These are phyloP conservation scores for Lavandula angustifolia DNA, from an alignment of 257 asterid genomes.

Conservation along the genomic window DNA sequence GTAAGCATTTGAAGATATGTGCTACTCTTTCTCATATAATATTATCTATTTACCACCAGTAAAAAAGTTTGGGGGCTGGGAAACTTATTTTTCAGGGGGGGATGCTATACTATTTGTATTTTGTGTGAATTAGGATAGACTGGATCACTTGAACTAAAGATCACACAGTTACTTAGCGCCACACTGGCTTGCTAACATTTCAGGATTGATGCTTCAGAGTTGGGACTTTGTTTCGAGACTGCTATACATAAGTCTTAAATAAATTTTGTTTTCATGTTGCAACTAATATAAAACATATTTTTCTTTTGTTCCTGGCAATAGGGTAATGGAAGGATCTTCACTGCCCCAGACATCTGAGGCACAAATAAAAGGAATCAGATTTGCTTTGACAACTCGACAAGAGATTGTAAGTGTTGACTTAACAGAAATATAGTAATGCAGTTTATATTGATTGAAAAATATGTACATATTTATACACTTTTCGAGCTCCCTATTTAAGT, in stretches of 20 bases:
- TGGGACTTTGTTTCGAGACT: slow-evolving; percentile 6
- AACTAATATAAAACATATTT: slow-evolving; percentile 23
- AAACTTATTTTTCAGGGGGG: no score
- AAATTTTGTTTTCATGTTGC: slow-evolving; percentile 5
- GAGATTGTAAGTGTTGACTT: slow-evolving; percentile 62
- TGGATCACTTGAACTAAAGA: slow-evolving; percentile 21
- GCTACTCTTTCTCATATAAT: no score
- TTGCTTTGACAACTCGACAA: slow-evolving; percentile 75
- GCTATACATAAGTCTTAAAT: slow-evolving; percentile 5
- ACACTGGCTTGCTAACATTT: background rate
- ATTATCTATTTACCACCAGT: no score
- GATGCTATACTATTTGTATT: no score
- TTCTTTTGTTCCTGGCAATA: slow-evolving; percentile 36
- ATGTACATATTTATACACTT: no score
- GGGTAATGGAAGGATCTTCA: slow-evolving; percentile 64
- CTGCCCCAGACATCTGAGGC: slow-evolving; percentile 48
- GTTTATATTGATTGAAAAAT: no score
- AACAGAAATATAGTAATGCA: no score
- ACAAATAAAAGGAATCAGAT: slow-evolving; percentile 55
- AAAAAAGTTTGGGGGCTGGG: no score
- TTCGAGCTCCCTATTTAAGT: no score
- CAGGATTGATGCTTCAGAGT: slow-evolving; percentile 9
- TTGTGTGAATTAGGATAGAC: slow-evolving; percentile 9
- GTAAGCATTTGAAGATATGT: no score
- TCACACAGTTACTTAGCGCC: background rate